Conservation (phyloP, 129 eudicot genomes). For the Helianthus tuberosus region DNA sequence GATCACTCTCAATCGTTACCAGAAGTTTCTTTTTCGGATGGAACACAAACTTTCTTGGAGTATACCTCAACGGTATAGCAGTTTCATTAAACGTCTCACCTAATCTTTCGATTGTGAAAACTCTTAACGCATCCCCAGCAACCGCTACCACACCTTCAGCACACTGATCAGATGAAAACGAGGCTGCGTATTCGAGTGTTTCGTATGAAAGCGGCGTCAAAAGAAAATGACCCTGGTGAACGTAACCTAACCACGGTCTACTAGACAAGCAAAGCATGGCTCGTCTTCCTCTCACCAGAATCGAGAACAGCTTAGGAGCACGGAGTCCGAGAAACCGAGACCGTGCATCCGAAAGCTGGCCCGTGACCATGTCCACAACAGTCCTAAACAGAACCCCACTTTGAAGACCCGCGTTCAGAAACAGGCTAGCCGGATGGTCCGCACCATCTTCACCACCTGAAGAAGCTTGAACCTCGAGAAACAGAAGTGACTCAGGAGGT, state of each 20-base stretch:
- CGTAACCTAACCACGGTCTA: constrained; percentile 98
- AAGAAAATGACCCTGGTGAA: constrained; percentile 95
- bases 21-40: constrained; percentile 84
- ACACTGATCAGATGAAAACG: constrained; percentile 98
- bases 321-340: constrained; percentile 91
- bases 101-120: constrained; percentile 90
- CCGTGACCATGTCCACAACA: constrained; percentile 97
- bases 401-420: constrained; percentile 88
- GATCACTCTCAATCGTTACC: constrained; percentile 93
- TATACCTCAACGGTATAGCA: constrained; percentile 86
- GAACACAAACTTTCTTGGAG: constrained; percentile 93
- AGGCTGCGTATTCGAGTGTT: constrained; percentile 90
- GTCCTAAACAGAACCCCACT: constrained; percentile 95
- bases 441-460: constrained; percentile 99
- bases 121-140: constrained; percentile 95
- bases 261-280: constrained; percentile 99
- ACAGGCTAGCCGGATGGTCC: constrained; percentile 95
- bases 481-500: constrained; percentile 94
- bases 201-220: constrained; percentile 92
- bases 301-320: constrained; percentile 90
- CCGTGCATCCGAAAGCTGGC: constrained; percentile 98
- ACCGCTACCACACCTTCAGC: constrained; percentile 99
- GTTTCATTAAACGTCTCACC: constrained; percentile 98
- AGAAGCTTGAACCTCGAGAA: constrained; percentile 98
- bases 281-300: constrained; percentile 79